Evolutionary conservation across 805 yeast species (phyloP), one percentile per base, ranked within the genome.

Genomic region (Ogataea glucozyma): DNA sequence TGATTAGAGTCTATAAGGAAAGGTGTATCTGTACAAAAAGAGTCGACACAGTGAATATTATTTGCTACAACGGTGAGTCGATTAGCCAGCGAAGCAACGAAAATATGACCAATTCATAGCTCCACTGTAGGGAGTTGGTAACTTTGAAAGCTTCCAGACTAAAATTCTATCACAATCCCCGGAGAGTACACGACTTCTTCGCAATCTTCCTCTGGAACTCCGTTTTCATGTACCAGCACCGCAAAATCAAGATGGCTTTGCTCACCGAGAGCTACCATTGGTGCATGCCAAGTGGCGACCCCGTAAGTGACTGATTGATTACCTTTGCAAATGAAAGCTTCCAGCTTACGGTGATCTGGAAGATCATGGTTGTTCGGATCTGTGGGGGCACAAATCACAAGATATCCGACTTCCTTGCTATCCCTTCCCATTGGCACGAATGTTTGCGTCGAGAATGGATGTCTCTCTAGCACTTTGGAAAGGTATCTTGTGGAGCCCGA

Each of bases 301-400:
- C 89, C 95, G 61, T 89, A 89, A 0, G 97, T 90, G 4, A 90
- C 88, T 0, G 96, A 86, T 58, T 89, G 96, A 60, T 86, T 83
- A 0, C 96, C 96, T 42, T 67, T 73, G 51, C 90, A 87, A 5
- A 79, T 51, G 55, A 89, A 90, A 0, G 95, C 96, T 50, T 69
- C 73, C 9, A 83, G 54, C 0, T 76, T 65, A 2, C 65, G 52
- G n/a, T 77, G 73, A 52, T 85, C 86, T 0, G 97, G 96, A 31
- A 81, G 53, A 6, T 59, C 64, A 3, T 68, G 67, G 6, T 65
- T 54, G 30, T 58, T 54, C 13, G 59, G 51, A 48, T 74, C 76
- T 2, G 73, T 67, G 26, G 69, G 66, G 0, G 97, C 96, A 33
- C 88, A 93, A 35, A 90, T 87, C 7, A 90, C 95, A 51, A 91